Evolutionary conservation across 352 stramenopile species (phyloP), one percentile per base, ranked within the genome.

Genomic region (Globisporangium alternatum): DNA sequence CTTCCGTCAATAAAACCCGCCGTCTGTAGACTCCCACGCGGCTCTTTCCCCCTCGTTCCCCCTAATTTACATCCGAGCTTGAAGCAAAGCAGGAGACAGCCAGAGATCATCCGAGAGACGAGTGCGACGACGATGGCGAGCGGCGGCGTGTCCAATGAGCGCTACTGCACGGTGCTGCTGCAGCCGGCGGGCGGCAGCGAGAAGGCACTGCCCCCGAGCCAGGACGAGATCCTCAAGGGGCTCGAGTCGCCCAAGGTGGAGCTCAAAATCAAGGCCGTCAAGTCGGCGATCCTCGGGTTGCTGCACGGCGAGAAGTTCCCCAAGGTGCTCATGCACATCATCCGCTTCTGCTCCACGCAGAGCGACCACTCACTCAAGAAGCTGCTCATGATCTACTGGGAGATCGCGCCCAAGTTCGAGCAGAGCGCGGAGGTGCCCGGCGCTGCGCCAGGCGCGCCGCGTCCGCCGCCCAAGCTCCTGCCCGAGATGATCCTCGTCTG

Each of bases 401-500:
- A 99, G 75, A 97, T 99, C 59, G 96, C 98, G 4, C 95, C 96
- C 31, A 99, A 99, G 77, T 99, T 98, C 72, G 96, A 98, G 75
- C 89, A 94, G 13, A 22, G 60, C 76, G 74, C 68, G 56, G 73
- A 45, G 15, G 58, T 53, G 17, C 56, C 66, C 3, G 69, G 67
- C 33, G 52, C 83, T 65, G 71, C 39, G 37, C 62, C 60, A 5
- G 67, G 69, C 48, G 54, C 57, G 45, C 59, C 63, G 19, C 76
- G 67, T 51, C 66, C 80, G 22, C 65, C 79, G 28, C 89, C 93
- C 28, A 99, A 99, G 77, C 85, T 99, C 21, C 79, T 99, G 37
- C 96, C 97, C 1, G 98, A 99, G 83, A 99, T 99, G 97, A 99
- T 99, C 77, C 80, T 99, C 22, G 90, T 99, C 10, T 99, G 98